Base-by-base conservation (phyloP, 2,329 filamentous ascomycete genomes). In the Trichophyton verrucosum region DNA sequence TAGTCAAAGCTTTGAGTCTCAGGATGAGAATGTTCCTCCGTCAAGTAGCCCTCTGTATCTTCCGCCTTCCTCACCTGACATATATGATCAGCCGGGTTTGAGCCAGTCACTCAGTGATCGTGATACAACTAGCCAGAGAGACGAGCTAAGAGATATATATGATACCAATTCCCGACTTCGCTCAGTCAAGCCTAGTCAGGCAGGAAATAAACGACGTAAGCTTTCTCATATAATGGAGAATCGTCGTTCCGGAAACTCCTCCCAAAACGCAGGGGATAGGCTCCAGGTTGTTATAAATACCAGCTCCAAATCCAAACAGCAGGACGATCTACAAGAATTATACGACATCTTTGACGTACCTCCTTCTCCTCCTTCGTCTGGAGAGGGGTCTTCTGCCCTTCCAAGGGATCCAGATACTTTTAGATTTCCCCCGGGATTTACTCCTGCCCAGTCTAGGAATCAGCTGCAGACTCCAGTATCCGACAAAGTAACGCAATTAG, bases 311-410 rank as follows among this genome's bases (percentile, higher is more conserved):
- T 38, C 33, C 33, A 7, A 49, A 17, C 33, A 59, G 13, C 24
- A 30, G 22, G 27, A 42, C 6, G 33, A 53, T 3, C 30, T 53
- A 27, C 20, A n/a, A 2, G n/a, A 60, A 24, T 36, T 36, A 9
- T 60, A 58, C 8, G 60, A 27, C 56, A 61, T 72, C 3, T 72
- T 70, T 49, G 70, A 77, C 61, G 62, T 74, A 24, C 69, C 69
- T 5, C 69, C 67, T 33, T 78, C 76, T 24, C 75, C 77, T 15
- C 75, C 76, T 36, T 68, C 67, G 17, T 75, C 75, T 36, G 70
- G 69, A 3, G 72, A 68, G 61, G 61, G 64, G 1, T 71, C 71
- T 17, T 72, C 73, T 1, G 59, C 55, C 15, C 42, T 33, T 47
- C 30, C 57, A n/a, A 64, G 65, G 33, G 61, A 56, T 20, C 62